Evolutionary conservation across 768 basidiomycete genomes (phyloP).

Genomic region (Suillus occidentalis): DNA sequence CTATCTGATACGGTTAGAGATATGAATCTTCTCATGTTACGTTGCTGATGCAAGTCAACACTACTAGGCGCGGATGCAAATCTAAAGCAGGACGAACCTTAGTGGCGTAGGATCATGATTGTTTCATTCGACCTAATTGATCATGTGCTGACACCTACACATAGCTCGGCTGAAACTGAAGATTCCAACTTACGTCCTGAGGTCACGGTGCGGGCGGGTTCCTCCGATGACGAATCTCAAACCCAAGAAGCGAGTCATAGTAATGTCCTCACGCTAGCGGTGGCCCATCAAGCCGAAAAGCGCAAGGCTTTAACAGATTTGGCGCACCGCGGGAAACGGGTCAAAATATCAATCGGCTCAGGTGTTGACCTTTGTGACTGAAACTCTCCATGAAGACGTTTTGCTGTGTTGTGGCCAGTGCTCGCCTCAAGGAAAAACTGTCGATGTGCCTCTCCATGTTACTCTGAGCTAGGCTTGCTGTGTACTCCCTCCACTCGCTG

Average conservation of each 20-base stretch:
- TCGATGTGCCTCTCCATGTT: background rate
- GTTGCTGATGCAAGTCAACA: background rate
- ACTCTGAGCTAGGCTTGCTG: background rate
- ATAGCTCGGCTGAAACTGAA: background rate
- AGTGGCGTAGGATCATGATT: conserved; percentile 8
- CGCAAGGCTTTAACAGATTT: conserved; percentile 27
- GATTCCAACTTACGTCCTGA: background rate
- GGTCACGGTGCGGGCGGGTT: conserved; percentile 7
- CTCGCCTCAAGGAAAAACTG: background rate
- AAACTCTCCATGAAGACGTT: conserved; percentile 8
- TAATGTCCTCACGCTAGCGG: conserved; percentile 15
- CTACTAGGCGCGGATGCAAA: background rate
- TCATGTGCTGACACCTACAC: background rate
- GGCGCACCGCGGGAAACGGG: conserved; percentile 45
- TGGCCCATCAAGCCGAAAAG: conserved; percentile 30
- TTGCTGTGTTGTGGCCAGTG: conserved; percentile 7
- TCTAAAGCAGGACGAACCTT: background rate
- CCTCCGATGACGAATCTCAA: conserved; percentile 30
- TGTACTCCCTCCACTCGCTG: background rate
- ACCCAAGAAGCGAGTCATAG: conserved; percentile 42
- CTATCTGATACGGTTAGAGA: conserved; percentile 54
- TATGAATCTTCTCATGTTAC: background rate
- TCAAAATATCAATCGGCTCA: conserved; percentile 70
- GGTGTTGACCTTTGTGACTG: conserved; percentile 78
- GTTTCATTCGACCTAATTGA: background rate